Evolutionary conservation across 139 green algal species (phyloP), one percentile per base, ranked within the genome.

Genomic region (Gonium pectorale): DNA sequence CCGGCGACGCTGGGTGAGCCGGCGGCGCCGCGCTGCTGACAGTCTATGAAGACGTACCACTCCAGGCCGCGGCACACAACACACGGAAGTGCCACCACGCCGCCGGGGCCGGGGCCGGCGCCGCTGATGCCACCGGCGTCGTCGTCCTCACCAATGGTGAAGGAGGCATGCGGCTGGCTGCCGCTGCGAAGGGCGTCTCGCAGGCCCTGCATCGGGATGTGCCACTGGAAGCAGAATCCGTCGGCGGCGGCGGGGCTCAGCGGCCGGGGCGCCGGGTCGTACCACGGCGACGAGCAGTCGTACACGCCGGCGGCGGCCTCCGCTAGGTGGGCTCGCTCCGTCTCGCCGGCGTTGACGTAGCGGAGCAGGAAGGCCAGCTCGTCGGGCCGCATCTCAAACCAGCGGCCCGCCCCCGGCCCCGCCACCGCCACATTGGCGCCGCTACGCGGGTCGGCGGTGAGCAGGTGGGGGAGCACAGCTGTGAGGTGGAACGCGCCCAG

Each of bases 41-140:
- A 77, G 52, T 81, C 73, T 27, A 81, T 37, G 24, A 69, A 70
- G 6, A 81, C 37, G 54, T 69, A 54, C 73, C 73, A 81, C 37
- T 81, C 73, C 22, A 81, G 54, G 37, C 73, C 73, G 56, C 73
- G 73, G 27, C 73, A 81, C 31, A 81, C 29, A 26, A 81, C 64
- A 37, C 44, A 81, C 37, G 37, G 56, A 26, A 81, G 37, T 3
- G 67, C 31, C 40, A 31, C 71, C 22, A 69, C 54, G 54, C 54
- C 40, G 54, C 54, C 73, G 54, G 3, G 5, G 26, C 64, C 54
- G 11, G 54, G 3, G 52, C 73, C 40, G 73, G 38, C 38, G 56
- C 73, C 54, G 21, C 69, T 41, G 54, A 51, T 37, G 52, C 11
- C 64, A 35, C 35, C 35, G 2, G 27, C 35, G 8, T 29, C 35